A percentile compares a stretch with the other conserved stretches of the same genome.
phyloP scores from a whole-genome alignment of 108 stramenopile genomes.

The Parmales sp. region DNA sequence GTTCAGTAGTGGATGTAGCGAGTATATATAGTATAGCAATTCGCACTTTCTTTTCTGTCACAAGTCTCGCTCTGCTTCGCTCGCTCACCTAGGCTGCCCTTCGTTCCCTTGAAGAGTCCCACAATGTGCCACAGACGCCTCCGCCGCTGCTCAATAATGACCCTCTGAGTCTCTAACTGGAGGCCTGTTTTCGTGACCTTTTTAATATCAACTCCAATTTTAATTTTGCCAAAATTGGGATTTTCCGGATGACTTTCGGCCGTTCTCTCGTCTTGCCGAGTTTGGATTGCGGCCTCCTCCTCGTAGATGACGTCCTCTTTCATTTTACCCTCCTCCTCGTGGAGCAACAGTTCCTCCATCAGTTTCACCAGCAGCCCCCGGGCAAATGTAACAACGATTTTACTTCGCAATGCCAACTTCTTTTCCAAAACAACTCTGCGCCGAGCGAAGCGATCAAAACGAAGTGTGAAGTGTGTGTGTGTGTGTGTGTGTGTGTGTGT shows the following conservation, averaged over 20 bases:
- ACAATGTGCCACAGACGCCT: not conserved
- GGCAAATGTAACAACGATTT: not conserved
- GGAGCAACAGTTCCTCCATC: not conserved
- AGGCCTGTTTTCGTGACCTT: not conserved
- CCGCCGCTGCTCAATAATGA: not conserved
- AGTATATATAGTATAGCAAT: too few relatives aligned
- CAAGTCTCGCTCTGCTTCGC: too few relatives aligned
- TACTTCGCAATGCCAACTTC: not conserved
- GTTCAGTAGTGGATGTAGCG: too few relatives aligned
- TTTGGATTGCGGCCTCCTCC: not conserved
- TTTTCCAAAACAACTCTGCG: not conserved
- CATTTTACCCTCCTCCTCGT: not conserved
- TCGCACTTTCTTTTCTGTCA: too few relatives aligned
- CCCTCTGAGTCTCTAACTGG: not conserved
- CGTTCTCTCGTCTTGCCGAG: not conserved
- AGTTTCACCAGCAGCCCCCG: not conserved
- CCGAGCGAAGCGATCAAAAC: too few relatives aligned
- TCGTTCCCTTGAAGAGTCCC: not conserved
- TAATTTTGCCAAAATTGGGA: not conserved
- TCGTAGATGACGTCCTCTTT: not conserved
- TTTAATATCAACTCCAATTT: not conserved
- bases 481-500: too few relatives aligned
- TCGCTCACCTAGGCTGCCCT: not conserved
- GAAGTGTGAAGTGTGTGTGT: too few relatives aligned
- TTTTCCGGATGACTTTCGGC: not conserved